Evolutionary conservation across 106 monocot species (phyloP).

Genomic region (Dendrobium catenatum): DNA sequence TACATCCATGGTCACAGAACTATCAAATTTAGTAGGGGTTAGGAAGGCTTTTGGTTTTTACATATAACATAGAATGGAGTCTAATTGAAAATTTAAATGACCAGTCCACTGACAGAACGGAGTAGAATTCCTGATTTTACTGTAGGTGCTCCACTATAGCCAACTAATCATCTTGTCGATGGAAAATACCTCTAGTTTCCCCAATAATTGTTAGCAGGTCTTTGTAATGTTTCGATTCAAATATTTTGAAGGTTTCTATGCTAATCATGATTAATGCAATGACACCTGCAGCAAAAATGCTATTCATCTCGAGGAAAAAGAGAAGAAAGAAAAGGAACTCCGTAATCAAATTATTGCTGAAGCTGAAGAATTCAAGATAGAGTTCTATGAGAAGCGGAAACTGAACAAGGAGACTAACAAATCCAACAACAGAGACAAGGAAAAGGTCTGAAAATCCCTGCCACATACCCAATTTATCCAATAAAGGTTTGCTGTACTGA

Average conservation of each 20-base stretch:
- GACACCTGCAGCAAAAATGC: slow-evolving; percentile 63
- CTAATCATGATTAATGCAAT: not conserved
- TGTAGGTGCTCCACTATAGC: no score
- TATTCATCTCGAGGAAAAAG: slow-evolving; percentile 79
- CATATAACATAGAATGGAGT: no score
- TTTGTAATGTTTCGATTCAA: no score
- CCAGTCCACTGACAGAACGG: no score
- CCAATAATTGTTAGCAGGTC: no score
- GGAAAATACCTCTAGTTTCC: no score
- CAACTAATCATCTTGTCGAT: no score
- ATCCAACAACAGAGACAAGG: slow-evolving; percentile 74
- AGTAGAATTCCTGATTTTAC: no score
- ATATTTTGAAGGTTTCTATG: not conserved
- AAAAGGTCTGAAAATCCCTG: slow-evolving; percentile 41
- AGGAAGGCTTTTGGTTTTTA: no score
- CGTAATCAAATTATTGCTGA: slow-evolving; percentile 66
- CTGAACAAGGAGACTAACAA: slow-evolving; percentile 69
- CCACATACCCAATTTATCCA: not conserved
- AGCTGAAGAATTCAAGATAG: slow-evolving; percentile 71
- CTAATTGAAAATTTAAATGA: no score
- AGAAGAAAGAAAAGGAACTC: slow-evolving; percentile 64
- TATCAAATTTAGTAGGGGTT: no score
- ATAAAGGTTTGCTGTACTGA: not conserved
- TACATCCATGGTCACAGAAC: no score
- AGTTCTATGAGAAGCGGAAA: slow-evolving; percentile 82